Conservation (phyloP, 2,329 filamentous ascomycete species). For the Tolypocladium paradoxum region DNA sequence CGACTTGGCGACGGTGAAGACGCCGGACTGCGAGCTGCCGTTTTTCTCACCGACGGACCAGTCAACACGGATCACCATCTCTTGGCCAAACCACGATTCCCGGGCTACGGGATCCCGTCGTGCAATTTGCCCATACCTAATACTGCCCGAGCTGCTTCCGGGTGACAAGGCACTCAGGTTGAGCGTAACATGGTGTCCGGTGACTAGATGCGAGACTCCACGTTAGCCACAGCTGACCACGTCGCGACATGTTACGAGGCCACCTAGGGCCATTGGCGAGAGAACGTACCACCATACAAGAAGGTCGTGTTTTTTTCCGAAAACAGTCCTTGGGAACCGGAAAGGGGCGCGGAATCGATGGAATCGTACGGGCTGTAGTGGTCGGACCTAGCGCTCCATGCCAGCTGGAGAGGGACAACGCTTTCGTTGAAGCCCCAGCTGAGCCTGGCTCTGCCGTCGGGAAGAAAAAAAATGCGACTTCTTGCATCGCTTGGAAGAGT, state of each 20-base stretch:
- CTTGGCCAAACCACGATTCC: background rate
- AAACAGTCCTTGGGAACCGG: too few relatives aligned
- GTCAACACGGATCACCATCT: conserved; percentile 4
- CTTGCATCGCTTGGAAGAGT: background rate
- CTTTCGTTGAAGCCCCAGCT: background rate
- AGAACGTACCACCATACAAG: background rate
- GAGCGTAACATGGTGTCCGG: background rate
- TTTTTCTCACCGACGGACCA: conserved; percentile 2
- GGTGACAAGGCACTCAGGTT: background rate
- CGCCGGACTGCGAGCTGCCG: conserved; percentile 6
- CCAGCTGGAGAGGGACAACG: background rate
- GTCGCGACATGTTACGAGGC: background rate
- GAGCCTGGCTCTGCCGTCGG: background rate
- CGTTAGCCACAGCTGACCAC: background rate
- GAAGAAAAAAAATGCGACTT: background rate
- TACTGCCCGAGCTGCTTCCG: background rate
- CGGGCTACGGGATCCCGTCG: background rate
- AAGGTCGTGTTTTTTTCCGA: too few relatives aligned
- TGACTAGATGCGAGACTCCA: background rate
- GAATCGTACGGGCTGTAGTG: background rate
- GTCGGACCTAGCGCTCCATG: background rate
- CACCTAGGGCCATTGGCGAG: background rate
- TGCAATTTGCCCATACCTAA: background rate
- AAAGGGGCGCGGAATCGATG: background rate
- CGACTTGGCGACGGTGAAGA: conserved; percentile 7